These are phyloP conservation scores for Solanum tarijense DNA, from an alignment of 257 asterid genomes.

Conservation along the genomic window DNA sequence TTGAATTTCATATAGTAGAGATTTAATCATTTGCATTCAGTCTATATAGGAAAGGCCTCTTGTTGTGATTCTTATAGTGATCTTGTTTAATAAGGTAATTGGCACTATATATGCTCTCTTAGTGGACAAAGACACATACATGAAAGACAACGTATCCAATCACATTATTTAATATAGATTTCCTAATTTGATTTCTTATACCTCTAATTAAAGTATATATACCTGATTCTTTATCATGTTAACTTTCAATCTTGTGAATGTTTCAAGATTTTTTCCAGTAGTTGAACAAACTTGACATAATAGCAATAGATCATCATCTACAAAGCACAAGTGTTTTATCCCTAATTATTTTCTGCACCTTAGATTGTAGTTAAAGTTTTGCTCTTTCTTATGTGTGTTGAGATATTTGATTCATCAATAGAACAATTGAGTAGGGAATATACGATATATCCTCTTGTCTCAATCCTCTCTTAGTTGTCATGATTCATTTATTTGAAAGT, in stretches of 20 bases:
- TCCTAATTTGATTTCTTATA: too few species aligned
- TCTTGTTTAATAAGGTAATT: neutral
- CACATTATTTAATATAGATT: too few species aligned
- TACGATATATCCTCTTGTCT: neutral
- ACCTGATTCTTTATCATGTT: neutral
- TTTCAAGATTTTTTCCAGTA: neutral
- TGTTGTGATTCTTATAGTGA: neutral
- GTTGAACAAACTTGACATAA: neutral
- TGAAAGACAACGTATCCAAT: too few species aligned
- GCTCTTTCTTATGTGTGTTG: neutral
- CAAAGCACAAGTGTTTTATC: neutral
- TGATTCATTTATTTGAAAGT: neutral
- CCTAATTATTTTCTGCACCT: neutral
- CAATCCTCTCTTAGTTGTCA: neutral
- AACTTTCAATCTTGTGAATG: neutral
- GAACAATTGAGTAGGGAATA: neutral
- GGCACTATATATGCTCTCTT: neutral
- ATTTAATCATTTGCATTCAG: neutral
- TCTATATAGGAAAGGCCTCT: neutral
- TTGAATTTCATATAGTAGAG: neutral
- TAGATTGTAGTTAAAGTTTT: neutral
- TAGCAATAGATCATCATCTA: neutral
- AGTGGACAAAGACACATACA: neutral
- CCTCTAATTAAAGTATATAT: neutral
- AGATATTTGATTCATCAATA: neutral